A percentile compares a stretch with the other conserved stretches of the same genome.
Conservation (phyloP, 306 rosid species). For the Ochetophila trinervis region DNA sequence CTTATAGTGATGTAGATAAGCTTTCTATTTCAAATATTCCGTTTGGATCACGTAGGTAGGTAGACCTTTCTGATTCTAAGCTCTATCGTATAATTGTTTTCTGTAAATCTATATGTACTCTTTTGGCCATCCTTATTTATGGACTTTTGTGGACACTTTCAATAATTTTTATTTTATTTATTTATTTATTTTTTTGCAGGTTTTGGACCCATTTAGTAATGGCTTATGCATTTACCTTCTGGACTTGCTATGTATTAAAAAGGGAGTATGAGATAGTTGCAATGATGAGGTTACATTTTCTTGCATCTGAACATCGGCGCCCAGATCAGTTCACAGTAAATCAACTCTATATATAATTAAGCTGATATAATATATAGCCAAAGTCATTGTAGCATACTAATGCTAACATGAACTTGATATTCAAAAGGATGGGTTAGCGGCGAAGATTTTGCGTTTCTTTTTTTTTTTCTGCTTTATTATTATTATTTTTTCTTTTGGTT, state of each 20-base stretch:
- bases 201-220: constrained; percentile 96
- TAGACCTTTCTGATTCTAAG: constrained; percentile 3
- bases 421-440: no score
- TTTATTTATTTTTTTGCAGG: constrained; percentile 55
- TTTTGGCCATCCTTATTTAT: no score
- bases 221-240: constrained; percentile 93
- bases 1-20: constrained; percentile 71
- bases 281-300: constrained; percentile 81
- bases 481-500: no score
- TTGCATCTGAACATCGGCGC: constrained; percentile 76
- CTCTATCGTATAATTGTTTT: not conserved
- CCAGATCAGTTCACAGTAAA: constrained; percentile 93
- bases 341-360: constrained; percentile 9
- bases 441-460: no score
- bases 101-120: not conserved
- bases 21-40: constrained; percentile 93
- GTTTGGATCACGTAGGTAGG: constrained; percentile 71
- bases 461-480: no score
- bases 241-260: constrained; percentile 83
- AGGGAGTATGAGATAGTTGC: constrained; percentile 82
- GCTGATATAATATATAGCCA: not conserved
- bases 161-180: constrained; percentile 5
- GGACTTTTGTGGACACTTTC: no score
- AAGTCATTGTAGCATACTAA: constrained; percentile 7
- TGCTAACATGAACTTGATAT: not conserved